Evolutionary conservation across 179 eudicot species (phyloP).

Genomic region (Dionaea muscipula): DNA sequence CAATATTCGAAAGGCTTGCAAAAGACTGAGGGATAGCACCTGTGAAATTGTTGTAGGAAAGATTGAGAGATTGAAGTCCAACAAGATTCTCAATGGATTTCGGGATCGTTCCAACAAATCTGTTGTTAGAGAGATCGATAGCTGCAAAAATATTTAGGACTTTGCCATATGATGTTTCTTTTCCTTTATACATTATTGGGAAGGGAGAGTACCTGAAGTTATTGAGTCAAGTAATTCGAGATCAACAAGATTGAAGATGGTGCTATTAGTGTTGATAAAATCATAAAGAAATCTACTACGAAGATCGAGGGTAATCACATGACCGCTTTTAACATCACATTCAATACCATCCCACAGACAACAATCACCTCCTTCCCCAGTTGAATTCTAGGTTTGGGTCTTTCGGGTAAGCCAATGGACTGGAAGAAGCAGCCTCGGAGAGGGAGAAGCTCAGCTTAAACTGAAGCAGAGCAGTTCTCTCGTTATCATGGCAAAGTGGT

Average conservation of each 20-base stretch:
- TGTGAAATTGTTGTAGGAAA: constrained; percentile 24
- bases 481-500: constrained; percentile 2
- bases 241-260: constrained; percentile 15
- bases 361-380: constrained; percentile 4
- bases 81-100: constrained; percentile 15
- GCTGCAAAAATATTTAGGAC: not conserved
- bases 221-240: constrained; percentile 19
- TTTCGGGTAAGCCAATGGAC: not conserved
- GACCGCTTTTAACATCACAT: constrained; percentile 12
- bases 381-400: not conserved
- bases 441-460: constrained; percentile 5
- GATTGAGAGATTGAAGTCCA: constrained; percentile 21
- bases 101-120: constrained; percentile 23
- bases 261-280: constrained; percentile 10
- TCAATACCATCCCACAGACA: constrained; percentile 27
- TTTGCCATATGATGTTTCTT: not conserved
- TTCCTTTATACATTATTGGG: constrained; percentile 11
- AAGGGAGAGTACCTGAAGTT: constrained; percentile 16
- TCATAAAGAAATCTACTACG: constrained; percentile 21
- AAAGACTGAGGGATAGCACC: constrained; percentile 23
- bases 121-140: constrained; percentile 30
- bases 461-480: constrained; percentile 6
- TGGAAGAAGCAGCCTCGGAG: not conserved
- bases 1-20: constrained; percentile 19
- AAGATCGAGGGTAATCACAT: constrained; percentile 21